A percentile compares a stretch with the other conserved stretches of the same genome.
Conservation (phyloP, 108 stramenopile genomes). For the Nitzschia palea region DNA sequence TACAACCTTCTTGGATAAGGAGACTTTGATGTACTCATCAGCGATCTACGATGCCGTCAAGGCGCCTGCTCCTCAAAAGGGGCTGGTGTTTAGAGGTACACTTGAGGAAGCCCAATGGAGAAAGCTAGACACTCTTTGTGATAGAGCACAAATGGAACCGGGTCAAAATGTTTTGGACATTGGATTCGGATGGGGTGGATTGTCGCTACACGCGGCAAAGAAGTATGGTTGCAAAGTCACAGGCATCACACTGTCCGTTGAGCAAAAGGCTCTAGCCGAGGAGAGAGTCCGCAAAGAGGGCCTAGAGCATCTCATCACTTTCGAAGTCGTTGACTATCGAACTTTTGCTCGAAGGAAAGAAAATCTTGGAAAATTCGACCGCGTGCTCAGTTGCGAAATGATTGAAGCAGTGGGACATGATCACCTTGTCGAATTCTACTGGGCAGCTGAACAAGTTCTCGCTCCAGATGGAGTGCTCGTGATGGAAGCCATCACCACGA, state of each 20-base stretch:
- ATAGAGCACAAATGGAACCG: slow-evolving; percentile 70
- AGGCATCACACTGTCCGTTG: slow-evolving; percentile 93
- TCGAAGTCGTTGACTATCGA: slow-evolving; percentile 94
- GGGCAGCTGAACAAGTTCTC: slow-evolving; percentile 88
- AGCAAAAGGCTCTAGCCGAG: slow-evolving; percentile 90
- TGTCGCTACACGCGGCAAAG: slow-evolving; percentile 88
- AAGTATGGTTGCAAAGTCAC: slow-evolving; percentile 89
- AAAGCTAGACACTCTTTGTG: slow-evolving; percentile 92
- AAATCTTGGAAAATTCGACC: slow-evolving; percentile 84
- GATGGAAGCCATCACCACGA: slow-evolving; percentile 97
- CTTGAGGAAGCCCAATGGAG: slow-evolving; percentile 94
- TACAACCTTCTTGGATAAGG: slow-evolving; percentile 85
- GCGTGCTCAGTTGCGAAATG: slow-evolving; percentile 96
- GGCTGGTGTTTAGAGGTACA: slow-evolving; percentile 56
- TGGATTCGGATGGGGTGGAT: slow-evolving; percentile 96
- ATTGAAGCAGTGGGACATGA: slow-evolving; percentile 98
- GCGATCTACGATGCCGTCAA: slow-evolving; percentile 85
- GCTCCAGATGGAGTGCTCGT: slow-evolving; percentile 85
- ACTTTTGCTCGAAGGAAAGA: slow-evolving; percentile 66
- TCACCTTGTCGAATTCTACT: slow-evolving; percentile 88
- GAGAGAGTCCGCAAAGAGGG: slow-evolving; percentile 82
- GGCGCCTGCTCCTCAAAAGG: slow-evolving; percentile 39
- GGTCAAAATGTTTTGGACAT: slow-evolving; percentile 89
- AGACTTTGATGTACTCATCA: slow-evolving; percentile 90
- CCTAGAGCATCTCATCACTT: slow-evolving; percentile 77